A percentile compares a stretch with the other conserved stretches of the same genome.
phyloP scores from a whole-genome alignment of 805 yeast genomes.

The Nakazawaea molendinolei region DNA sequence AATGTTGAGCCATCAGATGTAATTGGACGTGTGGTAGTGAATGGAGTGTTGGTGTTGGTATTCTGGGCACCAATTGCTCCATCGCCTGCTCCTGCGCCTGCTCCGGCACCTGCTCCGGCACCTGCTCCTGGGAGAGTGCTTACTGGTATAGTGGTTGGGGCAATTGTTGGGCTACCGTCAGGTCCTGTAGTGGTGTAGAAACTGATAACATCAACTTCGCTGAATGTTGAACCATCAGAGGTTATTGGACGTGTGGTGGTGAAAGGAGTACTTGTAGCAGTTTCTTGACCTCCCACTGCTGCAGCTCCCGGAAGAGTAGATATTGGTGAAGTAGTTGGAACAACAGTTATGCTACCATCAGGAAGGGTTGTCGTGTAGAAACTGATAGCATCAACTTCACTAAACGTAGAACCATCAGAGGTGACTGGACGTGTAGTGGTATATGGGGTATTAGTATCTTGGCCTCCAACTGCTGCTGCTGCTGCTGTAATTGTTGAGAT shows the following conservation, averaged over 20 bases:
- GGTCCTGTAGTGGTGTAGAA: constrained; percentile 6
- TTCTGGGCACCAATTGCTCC: too few relatives aligned
- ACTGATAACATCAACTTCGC: constrained; percentile 1
- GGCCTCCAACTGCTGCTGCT: neutral
- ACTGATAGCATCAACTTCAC: constrained; percentile 3
- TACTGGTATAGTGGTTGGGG: neutral
- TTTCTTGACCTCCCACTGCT: too few relatives aligned
- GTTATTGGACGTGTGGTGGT: neutral
- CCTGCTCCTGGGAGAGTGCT: constrained; percentile 3
- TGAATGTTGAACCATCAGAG: constrained; percentile 1
- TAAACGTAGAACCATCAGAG: constrained; percentile 2
- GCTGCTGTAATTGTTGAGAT: neutral
- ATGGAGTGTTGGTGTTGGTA: neutral
- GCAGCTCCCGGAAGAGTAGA: constrained; percentile 1
- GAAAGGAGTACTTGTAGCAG: neutral
- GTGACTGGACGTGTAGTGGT: constrained; percentile 5
- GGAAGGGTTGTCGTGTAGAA: constrained; percentile 8
- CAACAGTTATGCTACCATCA: constrained; percentile 2
- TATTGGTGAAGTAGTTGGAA: constrained; percentile 2
- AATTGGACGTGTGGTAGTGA: neutral
- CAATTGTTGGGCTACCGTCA: constrained; percentile 1
- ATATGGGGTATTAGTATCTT: neutral
- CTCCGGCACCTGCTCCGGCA: too few relatives aligned
- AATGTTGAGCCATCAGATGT: neutral
- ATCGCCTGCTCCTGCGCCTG: too few relatives aligned